Conservation (phyloP, 345 rosid genomes). For the Sonneratia caseolaris region DNA sequence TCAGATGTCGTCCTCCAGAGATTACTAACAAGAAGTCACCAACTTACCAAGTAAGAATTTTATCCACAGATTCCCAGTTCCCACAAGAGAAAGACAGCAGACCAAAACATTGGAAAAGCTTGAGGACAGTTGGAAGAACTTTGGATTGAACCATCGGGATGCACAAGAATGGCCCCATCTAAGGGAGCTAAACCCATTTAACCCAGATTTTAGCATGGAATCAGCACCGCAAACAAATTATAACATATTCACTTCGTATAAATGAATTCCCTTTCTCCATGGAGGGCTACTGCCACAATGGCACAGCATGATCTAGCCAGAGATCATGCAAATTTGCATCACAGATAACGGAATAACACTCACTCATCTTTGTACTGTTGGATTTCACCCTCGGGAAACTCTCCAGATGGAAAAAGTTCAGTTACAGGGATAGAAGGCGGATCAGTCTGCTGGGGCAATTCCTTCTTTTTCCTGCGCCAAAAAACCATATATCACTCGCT, state of each 20-base stretch:
- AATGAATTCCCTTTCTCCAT: background rate
- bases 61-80: background rate
- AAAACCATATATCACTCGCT: constrained; percentile 1
- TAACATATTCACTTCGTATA: background rate
- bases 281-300: background rate
- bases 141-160: background rate
- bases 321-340: background rate
- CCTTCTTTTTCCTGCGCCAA: constrained; percentile 71
- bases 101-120: background rate
- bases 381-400: constrained; percentile 97
- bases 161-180: background rate
- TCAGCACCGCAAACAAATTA: too few relatives aligned
- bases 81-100: background rate
- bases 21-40: constrained; percentile 36
- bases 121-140: background rate
- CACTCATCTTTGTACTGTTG: constrained; percentile 91
- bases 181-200: background rate
- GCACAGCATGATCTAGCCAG: background rate
- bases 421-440: constrained; percentile 73
- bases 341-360: constrained; percentile 21
- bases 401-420: constrained; percentile 81
- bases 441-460: constrained; percentile 57
- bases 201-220: too few relatives aligned
- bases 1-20: constrained; percentile 92
- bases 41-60: background rate